Conservation (phyloP, 1,139 yeast genomes). For the Pichia sp. region DNA sequence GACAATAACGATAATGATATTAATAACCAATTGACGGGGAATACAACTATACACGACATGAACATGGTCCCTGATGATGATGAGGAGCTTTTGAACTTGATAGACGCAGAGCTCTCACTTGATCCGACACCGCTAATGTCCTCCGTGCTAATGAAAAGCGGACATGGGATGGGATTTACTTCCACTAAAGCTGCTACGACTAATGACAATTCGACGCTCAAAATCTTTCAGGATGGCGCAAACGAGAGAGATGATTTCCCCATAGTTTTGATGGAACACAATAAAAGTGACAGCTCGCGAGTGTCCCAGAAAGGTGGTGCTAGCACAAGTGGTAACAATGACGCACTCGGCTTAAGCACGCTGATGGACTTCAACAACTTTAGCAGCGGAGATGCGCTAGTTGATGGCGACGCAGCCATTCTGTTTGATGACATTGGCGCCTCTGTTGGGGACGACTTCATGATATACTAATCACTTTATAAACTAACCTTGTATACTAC, state of each 20-base stretch:
- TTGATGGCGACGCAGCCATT: slow-evolving; percentile 6
- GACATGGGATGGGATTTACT: no score
- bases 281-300: no score
- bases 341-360: slow-evolving; percentile 6
- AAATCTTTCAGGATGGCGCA: no score
- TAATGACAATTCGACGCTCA: no score
- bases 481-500: no score
- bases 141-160: slow-evolving; percentile 5
- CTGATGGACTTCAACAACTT: slow-evolving; percentile 11
- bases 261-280: no score
- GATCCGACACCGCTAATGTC: slow-evolving; percentile 11
- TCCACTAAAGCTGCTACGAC: no score
- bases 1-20: background rate
- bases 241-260: no score
- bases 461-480: no score
- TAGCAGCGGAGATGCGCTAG: slow-evolving; percentile 9
- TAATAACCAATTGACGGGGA: no score
- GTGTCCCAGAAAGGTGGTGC: slow-evolving; percentile 4
- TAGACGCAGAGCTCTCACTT: slow-evolving; percentile 10
- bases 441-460: slow-evolving; percentile 9
- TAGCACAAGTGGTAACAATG: slow-evolving; percentile 2
- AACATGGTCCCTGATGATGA: slow-evolving; percentile 5
- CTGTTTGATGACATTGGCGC: slow-evolving; percentile 1
- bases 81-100: slow-evolving; percentile 9
- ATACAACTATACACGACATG: no score